Percentiles rank a stretch among this genome's conserved stretches.
Evolutionary conservation across 179 eudicot species (phyloP).

Genomic region (Corrigiola litoralis): DNA sequence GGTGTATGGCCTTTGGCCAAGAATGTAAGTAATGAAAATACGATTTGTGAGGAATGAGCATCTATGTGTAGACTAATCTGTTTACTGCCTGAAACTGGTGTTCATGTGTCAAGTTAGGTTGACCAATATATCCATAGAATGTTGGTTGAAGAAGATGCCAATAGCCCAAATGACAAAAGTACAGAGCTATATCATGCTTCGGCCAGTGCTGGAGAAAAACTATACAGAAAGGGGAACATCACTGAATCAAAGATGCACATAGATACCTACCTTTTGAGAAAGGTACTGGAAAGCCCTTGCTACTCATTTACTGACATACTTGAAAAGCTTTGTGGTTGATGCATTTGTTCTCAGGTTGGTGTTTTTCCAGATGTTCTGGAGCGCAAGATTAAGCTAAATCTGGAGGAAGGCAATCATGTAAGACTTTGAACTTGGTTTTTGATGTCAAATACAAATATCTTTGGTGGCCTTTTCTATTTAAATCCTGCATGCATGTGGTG

Average conservation of each 20-base stretch:
- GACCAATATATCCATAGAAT: slow-evolving; percentile 89
- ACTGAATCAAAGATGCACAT: slow-evolving; percentile 47
- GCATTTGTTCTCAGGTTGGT: slow-evolving; percentile 61
- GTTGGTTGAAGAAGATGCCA: slow-evolving; percentile 84
- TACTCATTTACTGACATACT: background rate
- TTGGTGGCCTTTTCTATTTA: background rate
- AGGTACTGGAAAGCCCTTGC: slow-evolving; percentile 41
- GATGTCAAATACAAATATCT: background rate
- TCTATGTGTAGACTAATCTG: background rate
- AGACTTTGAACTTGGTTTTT: slow-evolving; percentile 25
- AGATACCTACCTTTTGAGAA: slow-evolving; percentile 70
- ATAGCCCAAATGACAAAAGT: slow-evolving; percentile 27
- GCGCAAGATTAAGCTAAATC: slow-evolving; percentile 58
- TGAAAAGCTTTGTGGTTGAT: slow-evolving; percentile 9
- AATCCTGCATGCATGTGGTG: slow-evolving; percentile 23
- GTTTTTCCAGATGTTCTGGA: slow-evolving; percentile 88
- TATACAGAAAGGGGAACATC: slow-evolving; percentile 69
- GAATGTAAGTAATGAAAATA: slow-evolving; percentile 53
- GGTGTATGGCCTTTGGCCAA: slow-evolving; percentile 87
- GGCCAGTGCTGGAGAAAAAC: slow-evolving; percentile 53
- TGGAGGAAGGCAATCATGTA: slow-evolving; percentile 78
- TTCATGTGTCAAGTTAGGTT: slow-evolving; percentile 43
- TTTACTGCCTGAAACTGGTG: background rate
- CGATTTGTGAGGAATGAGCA: background rate
- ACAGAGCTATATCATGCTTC: slow-evolving; percentile 55